Conservation (phyloP, 192 early-diverging fungal species). For the Coemansia sp. region DNA sequence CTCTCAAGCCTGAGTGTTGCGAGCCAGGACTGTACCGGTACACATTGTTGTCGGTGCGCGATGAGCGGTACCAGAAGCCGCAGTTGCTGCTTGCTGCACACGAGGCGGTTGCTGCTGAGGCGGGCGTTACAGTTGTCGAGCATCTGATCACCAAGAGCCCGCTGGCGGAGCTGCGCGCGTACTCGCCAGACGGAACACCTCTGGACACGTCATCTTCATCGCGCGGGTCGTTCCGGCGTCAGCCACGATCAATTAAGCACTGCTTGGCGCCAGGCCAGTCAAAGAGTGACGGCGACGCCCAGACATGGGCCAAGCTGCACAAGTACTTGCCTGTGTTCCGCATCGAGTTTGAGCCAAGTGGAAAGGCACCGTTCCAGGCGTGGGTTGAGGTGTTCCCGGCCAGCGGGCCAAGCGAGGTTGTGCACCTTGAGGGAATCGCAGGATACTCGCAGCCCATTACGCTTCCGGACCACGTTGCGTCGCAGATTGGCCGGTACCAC, state of each 20-base stretch:
- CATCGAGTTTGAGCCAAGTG: conserved; percentile 36
- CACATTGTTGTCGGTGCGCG: conserved; percentile 36
- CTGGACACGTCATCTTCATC: conserved; percentile 9
- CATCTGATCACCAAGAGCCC: conserved; percentile 34
- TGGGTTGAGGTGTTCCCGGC: conserved; percentile 53
- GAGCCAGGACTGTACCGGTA: conserved; percentile 50
- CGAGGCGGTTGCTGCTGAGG: conserved; percentile 8
- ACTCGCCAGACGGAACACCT: conserved; percentile 35
- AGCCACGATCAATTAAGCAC: conserved; percentile 23
- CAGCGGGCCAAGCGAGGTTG: conserved; percentile 40
- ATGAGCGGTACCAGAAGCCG: conserved; percentile 41
- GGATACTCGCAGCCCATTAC: conserved; percentile 24
- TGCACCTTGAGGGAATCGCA: conserved; percentile 27
- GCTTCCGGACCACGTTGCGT: conserved; percentile 40
- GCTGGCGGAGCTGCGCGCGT: conserved; percentile 39
- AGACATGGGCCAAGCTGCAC: conserved; percentile 44
- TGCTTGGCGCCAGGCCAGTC: conserved; percentile 50
- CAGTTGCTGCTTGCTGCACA: conserved; percentile 21
- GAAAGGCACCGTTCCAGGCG: conserved; percentile 38
- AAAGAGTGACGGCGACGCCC: conserved; percentile 22
- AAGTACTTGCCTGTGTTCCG: conserved; percentile 46
- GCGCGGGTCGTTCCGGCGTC: conserved; percentile 18
- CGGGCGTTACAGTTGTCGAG: conserved; percentile 28
- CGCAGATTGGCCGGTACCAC: conserved; percentile 49
- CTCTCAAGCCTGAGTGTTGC: conserved; percentile 35